A percentile compares a stretch with the other conserved stretches of the same genome.
These are phyloP conservation scores for Chlorella sorokiniana DNA, from an alignment of 139 green algal species.

Conservation along the genomic window DNA sequence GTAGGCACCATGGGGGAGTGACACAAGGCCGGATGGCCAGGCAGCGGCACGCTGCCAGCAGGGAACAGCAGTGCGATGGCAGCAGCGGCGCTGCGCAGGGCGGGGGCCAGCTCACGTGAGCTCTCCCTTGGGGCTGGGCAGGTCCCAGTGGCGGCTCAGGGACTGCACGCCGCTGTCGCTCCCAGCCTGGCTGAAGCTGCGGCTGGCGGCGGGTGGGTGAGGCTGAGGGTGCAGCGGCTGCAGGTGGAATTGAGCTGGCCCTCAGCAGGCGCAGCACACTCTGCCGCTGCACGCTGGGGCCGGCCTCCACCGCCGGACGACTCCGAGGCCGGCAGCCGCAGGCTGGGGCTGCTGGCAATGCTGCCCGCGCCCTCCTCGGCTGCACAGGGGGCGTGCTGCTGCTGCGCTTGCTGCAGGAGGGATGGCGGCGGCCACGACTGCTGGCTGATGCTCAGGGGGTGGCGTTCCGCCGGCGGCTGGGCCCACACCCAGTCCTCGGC, in stretches of 20 bases:
- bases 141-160: constrained; percentile 24
- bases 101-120: constrained; percentile 6
- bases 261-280: neutral
- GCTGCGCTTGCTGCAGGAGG: neutral
- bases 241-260: neutral
- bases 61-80: neutral
- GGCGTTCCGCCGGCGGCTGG: neutral
- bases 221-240: neutral
- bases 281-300: neutral
- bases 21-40: too few species aligned
- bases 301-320: neutral
- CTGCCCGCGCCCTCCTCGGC: neutral
- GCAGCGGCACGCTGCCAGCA: neutral
- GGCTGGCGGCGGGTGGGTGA: too few species aligned
- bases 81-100: neutral
- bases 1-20: neutral
- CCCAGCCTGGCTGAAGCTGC: neutral
- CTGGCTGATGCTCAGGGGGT: neutral
- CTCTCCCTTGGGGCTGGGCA: constrained; percentile 4
- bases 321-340: constrained; percentile 5
- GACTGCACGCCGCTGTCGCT: neutral
- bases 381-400: neutral
- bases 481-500: constrained; percentile 20
- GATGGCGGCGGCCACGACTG: neutral
- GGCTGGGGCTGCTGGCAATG: constrained; percentile 16